These are phyloP conservation scores for Omphalea diandra DNA, from an alignment of 441 rosid genomes.

Conservation along the genomic window DNA sequence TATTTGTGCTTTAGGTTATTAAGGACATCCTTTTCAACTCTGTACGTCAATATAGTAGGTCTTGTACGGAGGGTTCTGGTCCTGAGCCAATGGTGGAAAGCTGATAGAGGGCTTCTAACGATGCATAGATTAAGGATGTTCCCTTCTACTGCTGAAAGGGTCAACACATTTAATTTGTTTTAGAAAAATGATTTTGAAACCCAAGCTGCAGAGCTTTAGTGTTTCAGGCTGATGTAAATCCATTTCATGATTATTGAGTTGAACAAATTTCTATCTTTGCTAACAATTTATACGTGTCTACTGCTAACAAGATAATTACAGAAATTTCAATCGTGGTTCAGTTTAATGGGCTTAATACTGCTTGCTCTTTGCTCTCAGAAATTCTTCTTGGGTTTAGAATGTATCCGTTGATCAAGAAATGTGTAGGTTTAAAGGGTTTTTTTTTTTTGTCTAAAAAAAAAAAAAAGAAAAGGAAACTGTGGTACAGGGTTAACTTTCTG, in stretches of 20 bases:
- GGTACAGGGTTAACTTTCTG: too few species aligned
- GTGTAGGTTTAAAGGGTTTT: too few species aligned
- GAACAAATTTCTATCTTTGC: background rate
- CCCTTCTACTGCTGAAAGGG: background rate
- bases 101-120: constrained; percentile 31
- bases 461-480: too few species aligned
- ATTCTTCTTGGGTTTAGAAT: too few species aligned
- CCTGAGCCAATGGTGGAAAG: constrained; percentile 97
- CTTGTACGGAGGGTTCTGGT: constrained; percentile 48
- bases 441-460: too few species aligned
- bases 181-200: background rate
- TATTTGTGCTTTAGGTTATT: constrained; percentile 55
- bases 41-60: constrained; percentile 53
- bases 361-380: too few species aligned
- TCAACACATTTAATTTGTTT: background rate
- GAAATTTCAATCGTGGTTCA: background rate
- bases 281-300: constrained; percentile 1
- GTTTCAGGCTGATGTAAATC: constrained; percentile 23
- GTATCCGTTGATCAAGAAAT: background rate
- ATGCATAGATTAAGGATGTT: constrained; percentile 16
- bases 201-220: background rate
- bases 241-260: background rate
- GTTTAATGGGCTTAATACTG: background rate
- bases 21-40: constrained; percentile 96
- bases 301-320: background rate